Percentiles rank a stretch among this genome's conserved stretches.
phyloP scores from a whole-genome alignment of 495 filamentous ascomycete species.

The Glonium stellatum region DNA sequence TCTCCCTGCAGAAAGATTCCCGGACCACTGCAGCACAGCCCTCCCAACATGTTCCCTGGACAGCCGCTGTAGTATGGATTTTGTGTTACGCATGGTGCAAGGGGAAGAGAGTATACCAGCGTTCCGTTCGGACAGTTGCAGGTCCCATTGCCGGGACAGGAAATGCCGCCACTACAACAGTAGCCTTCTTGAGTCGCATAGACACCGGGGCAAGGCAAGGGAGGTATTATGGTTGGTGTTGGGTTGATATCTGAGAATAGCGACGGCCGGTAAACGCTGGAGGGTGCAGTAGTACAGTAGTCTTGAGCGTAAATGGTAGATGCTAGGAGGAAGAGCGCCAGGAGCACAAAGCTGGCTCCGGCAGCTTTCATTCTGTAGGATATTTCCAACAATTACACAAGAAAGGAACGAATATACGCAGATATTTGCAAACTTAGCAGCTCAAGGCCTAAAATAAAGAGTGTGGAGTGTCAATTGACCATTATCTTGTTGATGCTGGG shows the following conservation, averaged over 20 bases:
- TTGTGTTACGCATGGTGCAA: neutral
- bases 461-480: too few species aligned
- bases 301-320: neutral
- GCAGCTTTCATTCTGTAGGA: too few species aligned
- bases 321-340: neutral
- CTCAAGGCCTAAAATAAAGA: too few species aligned
- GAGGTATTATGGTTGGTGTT: neutral
- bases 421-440: too few species aligned
- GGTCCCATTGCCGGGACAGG: neutral
- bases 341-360: too few species aligned
- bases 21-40: neutral
- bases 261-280: neutral
- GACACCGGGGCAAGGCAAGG: neutral
- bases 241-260: too few species aligned
- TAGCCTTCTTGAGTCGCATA: conserved; percentile 1
- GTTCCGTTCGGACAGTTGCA: conserved; percentile 2
- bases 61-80: neutral
- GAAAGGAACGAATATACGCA: too few species aligned
- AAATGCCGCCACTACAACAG: neutral
- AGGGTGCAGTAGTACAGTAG: conserved; percentile 1
- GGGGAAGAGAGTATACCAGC: conserved; percentile 1
- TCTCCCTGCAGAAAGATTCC: neutral
- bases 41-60: neutral
- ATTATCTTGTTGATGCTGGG: too few species aligned
- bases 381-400: too few species aligned